Evolutionary conservation across 2,329 filamentous ascomycete genomes (phyloP).

Genomic region (Cladophialophora immunda): DNA sequence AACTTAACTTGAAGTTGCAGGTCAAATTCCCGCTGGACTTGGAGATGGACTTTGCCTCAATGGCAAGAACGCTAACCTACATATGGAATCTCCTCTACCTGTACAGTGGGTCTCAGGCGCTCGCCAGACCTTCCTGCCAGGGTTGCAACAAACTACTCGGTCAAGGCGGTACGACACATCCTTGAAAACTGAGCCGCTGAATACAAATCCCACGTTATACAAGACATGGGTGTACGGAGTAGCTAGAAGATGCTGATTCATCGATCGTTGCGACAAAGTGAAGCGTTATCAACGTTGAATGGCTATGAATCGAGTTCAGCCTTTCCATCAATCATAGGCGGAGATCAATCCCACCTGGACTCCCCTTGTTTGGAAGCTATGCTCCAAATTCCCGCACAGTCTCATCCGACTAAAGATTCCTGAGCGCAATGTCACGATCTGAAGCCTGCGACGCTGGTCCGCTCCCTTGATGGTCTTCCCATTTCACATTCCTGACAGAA

Average conservation of each 20-base stretch:
- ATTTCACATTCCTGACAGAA: conserved; percentile 33
- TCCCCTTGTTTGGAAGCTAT: background rate
- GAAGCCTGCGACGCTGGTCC: conserved; percentile 7
- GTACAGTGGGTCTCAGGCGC: background rate
- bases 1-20: no score
- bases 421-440: conserved; percentile 12
- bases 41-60: no score
- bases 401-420: conserved; percentile 9
- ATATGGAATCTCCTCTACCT: no score
- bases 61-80: no score
- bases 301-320: background rate
- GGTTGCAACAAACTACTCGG: background rate
- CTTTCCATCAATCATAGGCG: background rate
- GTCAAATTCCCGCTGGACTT: no score
- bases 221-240: no score
- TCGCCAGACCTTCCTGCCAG: background rate
- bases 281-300: background rate
- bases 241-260: no score
- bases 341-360: background rate
- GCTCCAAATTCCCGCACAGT: background rate
- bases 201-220: no score
- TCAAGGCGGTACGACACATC: no score
- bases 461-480: conserved; percentile 27
- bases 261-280: background rate
- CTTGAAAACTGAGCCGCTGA: no score